These are phyloP conservation scores for Termitomyces heimii DNA, from an alignment of 768 basidiomycete species.

Conservation along the genomic window DNA sequence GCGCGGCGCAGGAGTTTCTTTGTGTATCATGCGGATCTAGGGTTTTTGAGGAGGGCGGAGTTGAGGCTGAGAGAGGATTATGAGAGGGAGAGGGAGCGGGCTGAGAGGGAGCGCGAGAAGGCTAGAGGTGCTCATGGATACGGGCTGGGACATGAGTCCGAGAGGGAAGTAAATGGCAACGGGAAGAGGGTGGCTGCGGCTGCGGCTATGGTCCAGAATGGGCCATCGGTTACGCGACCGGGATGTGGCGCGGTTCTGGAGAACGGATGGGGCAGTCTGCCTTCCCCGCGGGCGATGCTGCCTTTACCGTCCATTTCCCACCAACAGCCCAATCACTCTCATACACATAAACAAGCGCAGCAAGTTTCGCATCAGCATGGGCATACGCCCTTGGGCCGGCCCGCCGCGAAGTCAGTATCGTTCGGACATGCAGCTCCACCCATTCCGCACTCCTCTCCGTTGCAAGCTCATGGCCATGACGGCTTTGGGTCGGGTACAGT, in stretches of 20 bases:
- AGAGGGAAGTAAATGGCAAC: slow-evolving; percentile 17
- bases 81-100: slow-evolving; percentile 28
- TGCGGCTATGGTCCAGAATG: slow-evolving; percentile 3
- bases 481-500: slow-evolving; percentile 1
- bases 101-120: slow-evolving; percentile 9
- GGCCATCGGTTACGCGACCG: neutral
- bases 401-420: slow-evolving; percentile 45
- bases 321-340: slow-evolving; percentile 4
- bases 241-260: slow-evolving; percentile 4
- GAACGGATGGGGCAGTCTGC: slow-evolving; percentile 3
- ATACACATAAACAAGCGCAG: neutral
- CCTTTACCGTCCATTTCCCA: slow-evolving; percentile 1
- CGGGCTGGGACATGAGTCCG: slow-evolving; percentile 2
- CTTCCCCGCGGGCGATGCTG: neutral
- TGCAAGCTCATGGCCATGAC: neutral
- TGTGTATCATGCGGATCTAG: slow-evolving; percentile 80
- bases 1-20: slow-evolving; percentile 81
- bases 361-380: neutral
- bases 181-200: slow-evolving; percentile 18
- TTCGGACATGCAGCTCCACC: slow-evolving; percentile 25
- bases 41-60: slow-evolving; percentile 69
- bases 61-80: slow-evolving; percentile 35
- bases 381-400: slow-evolving; percentile 24
- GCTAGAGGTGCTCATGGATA: slow-evolving; percentile 2
- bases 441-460: slow-evolving; percentile 15